Evolutionary conservation across 306 rosid genomes (phyloP).

Genomic region (Abrus precatorius): DNA sequence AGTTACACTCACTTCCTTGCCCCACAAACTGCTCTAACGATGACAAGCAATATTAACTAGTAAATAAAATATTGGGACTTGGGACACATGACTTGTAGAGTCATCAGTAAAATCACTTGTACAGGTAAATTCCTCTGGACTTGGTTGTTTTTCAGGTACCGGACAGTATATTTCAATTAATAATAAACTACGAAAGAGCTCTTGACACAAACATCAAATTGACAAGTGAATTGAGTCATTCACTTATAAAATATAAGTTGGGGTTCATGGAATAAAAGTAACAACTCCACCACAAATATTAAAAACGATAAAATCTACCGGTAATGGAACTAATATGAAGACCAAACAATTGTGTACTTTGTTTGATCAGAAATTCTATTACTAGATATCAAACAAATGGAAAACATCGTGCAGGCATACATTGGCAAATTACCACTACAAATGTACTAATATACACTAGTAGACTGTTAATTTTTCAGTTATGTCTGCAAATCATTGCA

Average conservation of each 20-base stretch:
- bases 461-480: neutral
- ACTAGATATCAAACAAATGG: neutral
- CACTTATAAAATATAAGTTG: neutral
- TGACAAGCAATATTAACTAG: neutral
- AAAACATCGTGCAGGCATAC: neutral
- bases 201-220: conserved; percentile 20
- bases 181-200: conserved; percentile 14
- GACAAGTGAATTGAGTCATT: conserved; percentile 5
- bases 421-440: neutral
- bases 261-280: conserved; percentile 23
- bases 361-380: neutral
- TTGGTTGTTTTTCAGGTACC: neutral
- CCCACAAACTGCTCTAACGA: neutral
- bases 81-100: conserved; percentile 10
- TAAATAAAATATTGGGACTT: neutral
- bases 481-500: neutral
- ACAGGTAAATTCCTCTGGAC: neutral
- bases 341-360: conserved; percentile 25
- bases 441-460: neutral
- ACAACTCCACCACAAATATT: conserved; percentile 5
- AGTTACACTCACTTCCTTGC: conserved; percentile 22
- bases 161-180: neutral
- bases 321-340: conserved; percentile 15
- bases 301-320: conserved; percentile 21
- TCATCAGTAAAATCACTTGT: conserved; percentile 13